Evolutionary conservation across 2,329 filamentous ascomycete genomes (phyloP).

Genomic region (Gaeumannomyces sp.): DNA sequence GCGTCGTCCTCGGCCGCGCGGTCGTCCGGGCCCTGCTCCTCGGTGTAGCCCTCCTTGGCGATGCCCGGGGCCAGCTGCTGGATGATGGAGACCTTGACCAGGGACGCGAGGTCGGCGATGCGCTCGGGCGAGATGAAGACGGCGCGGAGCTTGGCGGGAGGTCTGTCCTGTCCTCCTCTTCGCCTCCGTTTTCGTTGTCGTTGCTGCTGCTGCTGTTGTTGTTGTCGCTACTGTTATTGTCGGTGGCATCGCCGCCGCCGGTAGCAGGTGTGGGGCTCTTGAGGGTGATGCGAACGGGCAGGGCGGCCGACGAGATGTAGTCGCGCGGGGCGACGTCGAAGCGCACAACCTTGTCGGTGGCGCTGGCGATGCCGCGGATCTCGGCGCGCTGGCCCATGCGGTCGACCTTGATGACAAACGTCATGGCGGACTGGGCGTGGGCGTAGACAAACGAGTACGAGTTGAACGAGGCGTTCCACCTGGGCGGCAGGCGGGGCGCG

Average conservation of each 20-base stretch:
- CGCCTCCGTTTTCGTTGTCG: conserved; percentile 14
- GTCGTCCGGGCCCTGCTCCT: conserved; percentile 39
- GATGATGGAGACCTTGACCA: conserved; percentile 74
- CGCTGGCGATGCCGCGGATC: conserved; percentile 70
- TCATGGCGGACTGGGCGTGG: conserved; percentile 78
- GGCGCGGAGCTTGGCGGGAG: conserved; percentile 44
- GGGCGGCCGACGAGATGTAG: conserved; percentile 56
- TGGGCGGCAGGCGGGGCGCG: conserved; percentile 57
- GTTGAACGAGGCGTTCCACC: conserved; percentile 72
- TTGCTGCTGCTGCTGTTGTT: conserved; percentile 16
- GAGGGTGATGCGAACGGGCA: conserved; percentile 51
- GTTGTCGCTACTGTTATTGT: background rate
- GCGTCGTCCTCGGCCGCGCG: conserved; percentile 33
- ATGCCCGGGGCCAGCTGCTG: conserved; percentile 76
- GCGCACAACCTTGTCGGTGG: conserved; percentile 72
- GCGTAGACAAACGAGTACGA: conserved; percentile 80
- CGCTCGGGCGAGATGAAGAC: conserved; percentile 70
- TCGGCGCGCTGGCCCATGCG: conserved; percentile 80
- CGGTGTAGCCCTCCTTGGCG: conserved; percentile 69
- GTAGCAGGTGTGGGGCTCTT: background rate
- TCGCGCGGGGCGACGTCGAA: conserved; percentile 72
- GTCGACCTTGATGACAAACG: conserved; percentile 75
- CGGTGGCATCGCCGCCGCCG: background rate
- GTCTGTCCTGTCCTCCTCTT: conserved; percentile 43
- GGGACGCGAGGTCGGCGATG: conserved; percentile 59